Evolutionary conservation across 2,329 filamentous ascomycete species (phyloP), one percentile per base, ranked within the genome.

Genomic region (Aspergillus sp.): DNA sequence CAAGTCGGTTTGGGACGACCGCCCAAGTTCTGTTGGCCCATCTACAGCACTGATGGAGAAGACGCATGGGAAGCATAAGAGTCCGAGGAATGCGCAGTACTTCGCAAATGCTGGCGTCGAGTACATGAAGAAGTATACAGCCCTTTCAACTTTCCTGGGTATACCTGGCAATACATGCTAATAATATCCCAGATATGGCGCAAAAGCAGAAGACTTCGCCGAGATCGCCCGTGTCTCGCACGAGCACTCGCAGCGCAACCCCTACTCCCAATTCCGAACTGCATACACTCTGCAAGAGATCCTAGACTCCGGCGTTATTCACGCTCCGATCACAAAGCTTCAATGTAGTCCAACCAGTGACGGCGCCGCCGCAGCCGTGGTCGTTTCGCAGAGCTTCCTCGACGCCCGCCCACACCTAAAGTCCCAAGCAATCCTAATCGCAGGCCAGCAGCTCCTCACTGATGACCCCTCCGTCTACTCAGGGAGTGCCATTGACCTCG

Each of bases 341-440:
- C 95, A 98, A 79, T 98, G 93, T 83, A 97, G 93, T 77, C 93
- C 95, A 1, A 98, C 93, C 1, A 96, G 91, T 0, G 95, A 98
- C 75, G 93, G 93, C 49, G 91, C 88, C 48, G 93, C 92, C 0
- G 92, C 95, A 1, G 91, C 90, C 14, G 88, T 98, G 35, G 80
- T 99, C 52, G 92, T 96, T 53, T 96, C 91, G 0, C 88, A 96
- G 76, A 84, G 83, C 50, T 98, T 97, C 83, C 85, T 98, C 54
- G 89, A 93, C 69, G 88, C 88, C 11, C 85, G 91, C 19, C 93
- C 93, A 1, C 87, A 96, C 67, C 85, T 97, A 57, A 88, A 87
- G 70, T 81, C 84, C 55, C 90, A 93, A 68, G 93, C 95, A 15
- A 80, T 98, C 61, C 82, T 91, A 56, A 91, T 98, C 61, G 93